Conservation (phyloP, 345 rosid species). For the Eucalyptus regnans region DNA sequence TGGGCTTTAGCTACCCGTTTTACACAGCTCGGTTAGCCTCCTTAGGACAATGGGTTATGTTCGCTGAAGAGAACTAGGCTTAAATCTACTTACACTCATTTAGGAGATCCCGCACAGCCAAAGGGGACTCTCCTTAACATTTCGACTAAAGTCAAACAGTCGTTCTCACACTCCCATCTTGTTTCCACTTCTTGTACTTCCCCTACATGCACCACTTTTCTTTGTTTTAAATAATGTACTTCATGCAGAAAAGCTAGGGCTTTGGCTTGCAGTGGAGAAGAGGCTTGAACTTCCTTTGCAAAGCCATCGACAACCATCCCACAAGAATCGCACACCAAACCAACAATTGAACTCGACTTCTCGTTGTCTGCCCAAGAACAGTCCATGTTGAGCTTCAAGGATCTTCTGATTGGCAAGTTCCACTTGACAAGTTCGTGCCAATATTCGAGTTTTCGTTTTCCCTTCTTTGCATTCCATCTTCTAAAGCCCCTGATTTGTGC, state of each 20-base stretch:
- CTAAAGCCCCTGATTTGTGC: background rate
- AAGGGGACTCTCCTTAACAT: too few relatives aligned
- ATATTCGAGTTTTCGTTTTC: background rate
- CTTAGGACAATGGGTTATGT: too few relatives aligned
- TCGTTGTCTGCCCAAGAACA: background rate
- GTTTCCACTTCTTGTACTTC: too few relatives aligned
- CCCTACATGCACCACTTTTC: too few relatives aligned
- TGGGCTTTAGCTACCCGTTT: too few relatives aligned
- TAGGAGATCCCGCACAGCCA: too few relatives aligned
- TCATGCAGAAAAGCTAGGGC: background rate
- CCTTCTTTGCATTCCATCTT: background rate
- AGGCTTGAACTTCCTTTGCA: background rate
- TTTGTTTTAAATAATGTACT: too few relatives aligned
- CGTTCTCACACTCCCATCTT: too few relatives aligned
- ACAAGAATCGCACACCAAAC: background rate
- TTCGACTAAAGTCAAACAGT: too few relatives aligned
- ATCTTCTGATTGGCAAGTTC: background rate
- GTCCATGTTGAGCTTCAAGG: background rate
- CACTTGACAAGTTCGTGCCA: background rate
- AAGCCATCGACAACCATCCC: background rate
- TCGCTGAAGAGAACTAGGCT: too few relatives aligned
- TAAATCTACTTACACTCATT: too few relatives aligned
- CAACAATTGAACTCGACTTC: background rate
- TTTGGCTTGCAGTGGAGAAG: background rate
- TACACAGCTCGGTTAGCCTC: too few relatives aligned